Conservation (phyloP, 2,329 filamentous ascomycete genomes). For the Bertia moriformis region DNA sequence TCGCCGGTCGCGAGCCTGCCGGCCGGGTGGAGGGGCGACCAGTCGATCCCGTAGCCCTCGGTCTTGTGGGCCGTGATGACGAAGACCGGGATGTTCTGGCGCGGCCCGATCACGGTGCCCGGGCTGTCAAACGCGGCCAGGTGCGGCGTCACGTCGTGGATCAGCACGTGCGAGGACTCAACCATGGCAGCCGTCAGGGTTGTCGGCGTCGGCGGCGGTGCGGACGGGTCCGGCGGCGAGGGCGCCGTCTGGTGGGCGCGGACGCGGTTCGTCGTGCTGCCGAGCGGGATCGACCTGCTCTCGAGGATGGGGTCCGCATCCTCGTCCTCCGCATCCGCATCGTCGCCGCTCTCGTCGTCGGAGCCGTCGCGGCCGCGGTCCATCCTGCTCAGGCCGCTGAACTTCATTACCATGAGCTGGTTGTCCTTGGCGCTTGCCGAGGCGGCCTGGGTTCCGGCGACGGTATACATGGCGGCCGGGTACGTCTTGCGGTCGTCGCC, state of each 20-base stretch:
- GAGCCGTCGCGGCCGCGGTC: conserved; percentile 57
- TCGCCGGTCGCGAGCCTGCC: conserved; percentile 88
- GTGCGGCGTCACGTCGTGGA: conserved; percentile 88
- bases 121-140: conserved; percentile 80
- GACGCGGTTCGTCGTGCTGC: conserved; percentile 84
- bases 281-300: conserved; percentile 74
- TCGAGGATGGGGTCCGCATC: conserved; percentile 79
- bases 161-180: conserved; percentile 74
- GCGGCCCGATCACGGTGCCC: conserved; percentile 62
- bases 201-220: conserved; percentile 46
- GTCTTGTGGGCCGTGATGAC: conserved; percentile 82
- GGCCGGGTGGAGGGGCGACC: conserved; percentile 68
- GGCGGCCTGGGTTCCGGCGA: conserved; percentile 87
- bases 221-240: conserved; percentile 32
- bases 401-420: conserved; percentile 87
- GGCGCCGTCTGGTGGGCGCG: conserved; percentile 69
- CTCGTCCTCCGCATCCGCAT: conserved; percentile 56
- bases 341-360: conserved; percentile 53
- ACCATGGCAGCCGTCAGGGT: conserved; percentile 86
- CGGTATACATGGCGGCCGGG: conserved; percentile 86
- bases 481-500: conserved; percentile 86
- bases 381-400: conserved; percentile 82
- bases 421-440: conserved; percentile 65
- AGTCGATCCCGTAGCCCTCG: conserved; percentile 94
- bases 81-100: conserved; percentile 75